A percentile compares a stretch with the other conserved stretches of the same genome.
phyloP scores from a whole-genome alignment of 1,284 basidiomycete genomes.

The Ustilago xerochloae region DNA sequence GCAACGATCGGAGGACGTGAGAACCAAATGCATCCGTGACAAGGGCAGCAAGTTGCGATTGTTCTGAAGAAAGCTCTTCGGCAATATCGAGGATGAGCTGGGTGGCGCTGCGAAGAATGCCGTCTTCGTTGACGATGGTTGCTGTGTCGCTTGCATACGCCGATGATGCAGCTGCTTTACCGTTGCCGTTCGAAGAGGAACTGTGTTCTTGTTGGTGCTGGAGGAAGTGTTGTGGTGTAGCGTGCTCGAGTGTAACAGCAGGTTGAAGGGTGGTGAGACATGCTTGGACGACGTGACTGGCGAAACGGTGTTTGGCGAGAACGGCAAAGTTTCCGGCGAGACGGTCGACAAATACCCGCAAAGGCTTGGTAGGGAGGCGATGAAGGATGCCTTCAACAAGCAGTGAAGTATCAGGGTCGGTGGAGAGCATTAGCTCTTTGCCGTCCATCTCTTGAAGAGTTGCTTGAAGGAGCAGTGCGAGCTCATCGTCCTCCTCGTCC shows the following conservation, averaged over 20 bases:
- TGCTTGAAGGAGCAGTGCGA: conserved; percentile 57
- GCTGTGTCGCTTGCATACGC: conserved; percentile 33
- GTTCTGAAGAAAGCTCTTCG: conserved; percentile 40
- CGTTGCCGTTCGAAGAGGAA: not conserved
- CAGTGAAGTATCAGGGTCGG: conserved; percentile 62
- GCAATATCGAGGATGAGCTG: conserved; percentile 52
- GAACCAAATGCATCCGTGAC: conserved; percentile 57
- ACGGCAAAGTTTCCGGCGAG: conserved; percentile 53
- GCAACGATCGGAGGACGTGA: conserved; percentile 58
- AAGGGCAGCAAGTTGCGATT: conserved; percentile 16
- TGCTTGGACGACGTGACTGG: conserved; percentile 62
- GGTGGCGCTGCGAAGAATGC: conserved; percentile 50
- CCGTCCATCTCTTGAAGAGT: conserved; percentile 63
- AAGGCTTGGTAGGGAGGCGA: conserved; percentile 49
- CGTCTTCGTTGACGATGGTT: conserved; percentile 47
- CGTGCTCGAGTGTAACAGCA: conserved; percentile 37
- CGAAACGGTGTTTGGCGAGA: conserved; percentile 62
- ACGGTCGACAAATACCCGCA: conserved; percentile 63
- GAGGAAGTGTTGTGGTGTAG: conserved; percentile 16
- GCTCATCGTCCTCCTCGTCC: conserved; percentile 46
- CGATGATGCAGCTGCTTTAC: conserved; percentile 20
- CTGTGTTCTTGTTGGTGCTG: conserved; percentile 8
- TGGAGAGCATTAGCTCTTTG: conserved; percentile 61
- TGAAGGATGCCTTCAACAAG: conserved; percentile 61
- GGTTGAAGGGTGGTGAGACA: conserved; percentile 50